Evolutionary conservation across 768 basidiomycete genomes (phyloP).

Genomic region (Tylopilus subfusipes): DNA sequence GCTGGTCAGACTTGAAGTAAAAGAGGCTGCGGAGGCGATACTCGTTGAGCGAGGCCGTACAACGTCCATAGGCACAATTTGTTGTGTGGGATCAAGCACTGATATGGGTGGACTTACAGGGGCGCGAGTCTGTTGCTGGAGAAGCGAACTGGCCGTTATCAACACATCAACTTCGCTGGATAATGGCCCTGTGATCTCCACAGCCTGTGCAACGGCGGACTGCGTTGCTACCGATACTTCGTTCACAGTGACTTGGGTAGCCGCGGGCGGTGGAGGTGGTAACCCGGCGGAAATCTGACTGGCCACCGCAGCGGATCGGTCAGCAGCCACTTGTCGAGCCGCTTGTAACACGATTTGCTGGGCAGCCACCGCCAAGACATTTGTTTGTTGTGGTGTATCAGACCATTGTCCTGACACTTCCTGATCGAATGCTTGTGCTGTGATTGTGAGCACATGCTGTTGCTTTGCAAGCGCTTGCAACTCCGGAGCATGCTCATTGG

Average conservation of each 20-base stretch:
- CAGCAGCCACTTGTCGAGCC: slow-evolving; percentile 55
- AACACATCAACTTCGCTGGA: slow-evolving; percentile 81
- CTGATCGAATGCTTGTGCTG: slow-evolving; percentile 73
- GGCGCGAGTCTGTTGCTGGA: slow-evolving; percentile 42
- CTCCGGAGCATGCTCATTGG: slow-evolving; percentile 44
- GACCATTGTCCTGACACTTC: slow-evolving; percentile 55
- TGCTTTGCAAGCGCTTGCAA: slow-evolving; percentile 74
- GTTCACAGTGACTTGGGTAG: slow-evolving; percentile 48
- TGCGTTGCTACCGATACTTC: slow-evolving; percentile 63
- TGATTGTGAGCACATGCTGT: slow-evolving; percentile 69
- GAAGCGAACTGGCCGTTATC: slow-evolving; percentile 59
- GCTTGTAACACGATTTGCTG: slow-evolving; percentile 81
- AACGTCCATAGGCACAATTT: slow-evolving; percentile 27
- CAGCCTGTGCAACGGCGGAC: slow-evolving; percentile 78
- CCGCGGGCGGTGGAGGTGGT: slow-evolving; percentile 28
- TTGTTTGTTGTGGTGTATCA: slow-evolving; percentile 47
- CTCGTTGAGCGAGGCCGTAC: slow-evolving; percentile 37
- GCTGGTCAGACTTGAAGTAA: slow-evolving; percentile 20
- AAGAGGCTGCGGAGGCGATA: slow-evolving; percentile 24
- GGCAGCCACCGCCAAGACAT: slow-evolving; percentile 66
- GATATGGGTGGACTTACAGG: slow-evolving; percentile 26
- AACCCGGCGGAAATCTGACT: slow-evolving; percentile 40
- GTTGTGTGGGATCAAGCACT: slow-evolving; percentile 26
- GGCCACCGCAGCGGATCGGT: slow-evolving; percentile 44
- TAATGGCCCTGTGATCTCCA: slow-evolving; percentile 66